Base-by-base conservation (phyloP, 1,139 yeast genomes). In the Yarrowia galli region DNA sequence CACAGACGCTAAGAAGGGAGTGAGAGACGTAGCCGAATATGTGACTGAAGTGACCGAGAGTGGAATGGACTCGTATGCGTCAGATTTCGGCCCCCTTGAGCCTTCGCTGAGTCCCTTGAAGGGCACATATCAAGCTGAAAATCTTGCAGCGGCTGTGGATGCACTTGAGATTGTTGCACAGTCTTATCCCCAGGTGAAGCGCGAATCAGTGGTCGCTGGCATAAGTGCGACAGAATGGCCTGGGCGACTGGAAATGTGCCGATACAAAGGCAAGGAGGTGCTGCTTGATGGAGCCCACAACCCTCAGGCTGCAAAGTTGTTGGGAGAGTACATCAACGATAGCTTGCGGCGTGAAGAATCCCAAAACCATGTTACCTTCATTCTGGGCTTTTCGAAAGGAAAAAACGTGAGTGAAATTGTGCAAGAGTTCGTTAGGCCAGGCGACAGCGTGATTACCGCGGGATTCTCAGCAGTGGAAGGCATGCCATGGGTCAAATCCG, bases 261-360 rank as follows among this genome's bases (percentile, higher is more conserved):
- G 67, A 9, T 0, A 86, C 87, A 75, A 42, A 87, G 89, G 4
- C 89, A 32, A 8, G 9, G 89, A 1, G 78, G 78, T 89, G 0
- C 77, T 92, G 9, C 73, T 92, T 1, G 99, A 95, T 77, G 99
- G 99, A 1, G 98, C 98, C 0, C 99, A 95, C 76, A 95, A 95
- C 75, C 87, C 86, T 22, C 87, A 88, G 71, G 97, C 98, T 0
- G 96, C 97, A 0, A 77, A 79, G 32, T 92, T 89, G 73, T 79
- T 95, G 46, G 84, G 83, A 0, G 78, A 79, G 54, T 87, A 79
- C 72, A 74, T 88, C 1, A 73, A 77, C 10, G 61, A 69, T 0
- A 61, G 72, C 36, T 71, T 76, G 69, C 69, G 78, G 40, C 64
- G 69, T 0, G 60, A 7, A 16, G 20, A 20, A 10, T 53, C 60